Conservation (phyloP, 176 grass and related monocot species). For the Elaeis guineensis region DNA sequence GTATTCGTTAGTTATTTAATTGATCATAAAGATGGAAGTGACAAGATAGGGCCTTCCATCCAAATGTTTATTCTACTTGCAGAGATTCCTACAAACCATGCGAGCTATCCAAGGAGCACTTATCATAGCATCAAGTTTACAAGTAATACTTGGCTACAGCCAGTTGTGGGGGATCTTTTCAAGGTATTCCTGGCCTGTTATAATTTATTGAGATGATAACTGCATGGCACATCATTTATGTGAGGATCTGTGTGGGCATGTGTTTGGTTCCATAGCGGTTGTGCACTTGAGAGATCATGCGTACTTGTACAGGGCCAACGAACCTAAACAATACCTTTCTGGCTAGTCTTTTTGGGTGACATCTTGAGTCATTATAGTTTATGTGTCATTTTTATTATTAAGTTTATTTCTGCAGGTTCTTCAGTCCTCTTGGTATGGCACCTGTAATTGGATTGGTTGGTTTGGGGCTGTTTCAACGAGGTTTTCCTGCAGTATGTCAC, state of each 20-base stretch:
- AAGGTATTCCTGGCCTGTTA: constrained; percentile 15
- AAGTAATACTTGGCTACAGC: constrained; percentile 47
- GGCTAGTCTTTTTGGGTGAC: too few species aligned
- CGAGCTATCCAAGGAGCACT: constrained; percentile 48
- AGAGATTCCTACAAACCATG: constrained; percentile 57
- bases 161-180: constrained; percentile 48
- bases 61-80: constrained; percentile 12
- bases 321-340: too few species aligned
- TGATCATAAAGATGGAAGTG: too few species aligned
- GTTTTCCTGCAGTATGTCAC: constrained; percentile 39
- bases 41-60: background rate
- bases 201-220: too few species aligned
- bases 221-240: too few species aligned
- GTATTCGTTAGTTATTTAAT: too few species aligned
- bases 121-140: constrained; percentile 45
- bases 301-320: too few species aligned
- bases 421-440: constrained; percentile 45
- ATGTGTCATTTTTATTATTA: too few species aligned
- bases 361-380: too few species aligned
- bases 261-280: too few species aligned
- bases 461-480: constrained; percentile 48
- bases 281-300: too few species aligned
- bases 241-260: too few species aligned
- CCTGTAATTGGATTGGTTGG: constrained; percentile 45
- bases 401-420: constrained; percentile 27